Base-by-base conservation (phyloP, 2,329 filamentous ascomycete species). In the Apiospora kogelbergensis region DNA sequence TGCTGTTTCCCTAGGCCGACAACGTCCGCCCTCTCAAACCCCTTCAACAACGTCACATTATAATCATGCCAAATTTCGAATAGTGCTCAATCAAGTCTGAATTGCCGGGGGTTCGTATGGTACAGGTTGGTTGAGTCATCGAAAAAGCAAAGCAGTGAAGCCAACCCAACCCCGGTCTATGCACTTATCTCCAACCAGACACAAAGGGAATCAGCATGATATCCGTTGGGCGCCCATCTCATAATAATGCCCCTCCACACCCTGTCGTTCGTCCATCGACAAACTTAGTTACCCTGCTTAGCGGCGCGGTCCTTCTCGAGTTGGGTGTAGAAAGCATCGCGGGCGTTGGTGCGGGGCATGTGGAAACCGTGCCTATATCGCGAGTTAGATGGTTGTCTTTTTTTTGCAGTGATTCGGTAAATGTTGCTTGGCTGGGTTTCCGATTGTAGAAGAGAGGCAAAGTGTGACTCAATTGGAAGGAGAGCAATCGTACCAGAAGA, bases 321-420 rank as follows among this genome's bases (percentile, higher is more conserved):
- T 80, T 87, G 83, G 80, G 80, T 79, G 83, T 89, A 89, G 84
- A 83, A 85, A 79, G 80, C 81, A 81, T 90, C 88, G 77, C 88
- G 87, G 72, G 82, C 83, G 76, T 84, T 79, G 76, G 85, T 88
- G 79, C 87, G 86, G 74, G 87, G 88, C 76, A 89, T 81, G 82
- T 90, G 88, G 83, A 78, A 90, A 79, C 88, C 87, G 84, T 89
- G 87, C 87, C 87, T 89, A 73, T 72, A 37, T 60, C 17, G 22
- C 17, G 7, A 26, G 53, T 60, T 37, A 68, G 13, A 66, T 7
- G 17, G 15, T 22, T 26, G 15, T 41, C 37, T 17, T 33, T 33
- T 42, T 17, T 33, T 33, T 7, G 33, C 3, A 7, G 7, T 33
- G 67, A 63, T 53, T 63, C 42, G 24, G 22, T 22, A 6, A 41